Evolutionary conservation across 192 early-diverging fungal genomes (phyloP), one percentile per base, ranked within the genome.

Genomic region (Podila clonocystis): DNA sequence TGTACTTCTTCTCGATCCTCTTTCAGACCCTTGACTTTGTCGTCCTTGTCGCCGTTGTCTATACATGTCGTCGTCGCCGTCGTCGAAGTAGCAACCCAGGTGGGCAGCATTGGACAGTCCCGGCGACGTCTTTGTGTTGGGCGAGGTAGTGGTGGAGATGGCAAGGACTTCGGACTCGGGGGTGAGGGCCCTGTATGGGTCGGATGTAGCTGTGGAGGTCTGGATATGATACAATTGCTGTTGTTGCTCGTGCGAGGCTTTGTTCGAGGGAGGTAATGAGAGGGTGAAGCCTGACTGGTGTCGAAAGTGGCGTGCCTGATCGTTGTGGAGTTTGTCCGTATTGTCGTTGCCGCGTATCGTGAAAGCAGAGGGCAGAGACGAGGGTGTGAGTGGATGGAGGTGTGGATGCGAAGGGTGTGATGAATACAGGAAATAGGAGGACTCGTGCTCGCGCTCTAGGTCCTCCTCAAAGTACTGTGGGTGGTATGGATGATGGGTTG

Each of bases 401-500:
- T 31, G 22, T 61, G 59, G 30, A 9, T 31, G 59, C 24, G 26
- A 61, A 15, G 59, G 17, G 13, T 31, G 13, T 19, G 59, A 61
- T 24, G 30, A 61, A 61, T 61, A 61, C 5, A 19, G 28, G 29
- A 55, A 55, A 26, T 55, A 55, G n/a, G 52, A 55, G 24, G 50
- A 52, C 50, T 61, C 29, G 6, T 61, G 29, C 17, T 61, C 29
- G 28, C 17, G 59, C 2, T 61, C 30, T 30, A 31, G 30, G 28
- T 61, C 28, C 59, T 61, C 59, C 29, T 61, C 59, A 33, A 61
- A 61, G 59, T 61, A 61, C 9, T 61, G 59, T 19, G 26, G 59
- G 29, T 30, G 59, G 59, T 55, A 55, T 5, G 52, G 52, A 1
- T 55, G 52, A 55, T 26, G 52, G 24, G 52, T 55, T 55, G 52